Evolutionary conservation across 164 flowering plant genomes (phyloP).

Genomic region (Vitis rotundifolia): DNA sequence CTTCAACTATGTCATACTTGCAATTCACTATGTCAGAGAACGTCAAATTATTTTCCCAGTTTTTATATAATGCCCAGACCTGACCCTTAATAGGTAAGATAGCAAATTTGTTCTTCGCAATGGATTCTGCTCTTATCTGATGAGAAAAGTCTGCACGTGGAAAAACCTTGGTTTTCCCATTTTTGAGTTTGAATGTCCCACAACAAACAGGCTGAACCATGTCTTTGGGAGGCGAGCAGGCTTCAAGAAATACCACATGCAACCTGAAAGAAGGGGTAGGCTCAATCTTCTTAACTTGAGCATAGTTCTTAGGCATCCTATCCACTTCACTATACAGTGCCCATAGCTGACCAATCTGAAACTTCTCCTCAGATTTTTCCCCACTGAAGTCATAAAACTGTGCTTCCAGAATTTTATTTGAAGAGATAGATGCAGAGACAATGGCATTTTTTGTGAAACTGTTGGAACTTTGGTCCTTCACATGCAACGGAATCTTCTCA

Average conservation of each 20-base stretch:
- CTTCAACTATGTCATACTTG: constrained; percentile 50
- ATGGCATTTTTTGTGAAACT: not conserved
- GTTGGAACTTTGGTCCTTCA: not conserved
- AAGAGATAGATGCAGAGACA: not conserved
- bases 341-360: constrained; percentile 34
- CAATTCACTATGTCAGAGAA: constrained; percentile 13
- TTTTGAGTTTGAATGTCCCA: constrained; percentile 24
- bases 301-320: constrained; percentile 28
- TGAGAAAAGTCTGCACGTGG: constrained; percentile 23
- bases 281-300: constrained; percentile 21
- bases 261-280: constrained; percentile 16
- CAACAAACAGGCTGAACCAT: constrained; percentile 10
- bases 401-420: constrained; percentile 2
- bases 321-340: constrained; percentile 20
- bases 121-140: constrained; percentile 9
- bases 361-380: constrained; percentile 23
- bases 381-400: constrained; percentile 11
- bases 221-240: constrained; percentile 5
- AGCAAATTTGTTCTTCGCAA: constrained; percentile 11
- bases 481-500: not conserved
- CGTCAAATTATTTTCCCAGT: constrained; percentile 5
- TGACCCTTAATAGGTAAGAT: constrained; percentile 29
- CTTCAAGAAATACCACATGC: constrained; percentile 25
- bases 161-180: constrained; percentile 1
- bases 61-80: constrained; percentile 39